Evolutionary conservation across 306 rosid species (phyloP).

Genomic region (Cucurbita argyrosperma): DNA sequence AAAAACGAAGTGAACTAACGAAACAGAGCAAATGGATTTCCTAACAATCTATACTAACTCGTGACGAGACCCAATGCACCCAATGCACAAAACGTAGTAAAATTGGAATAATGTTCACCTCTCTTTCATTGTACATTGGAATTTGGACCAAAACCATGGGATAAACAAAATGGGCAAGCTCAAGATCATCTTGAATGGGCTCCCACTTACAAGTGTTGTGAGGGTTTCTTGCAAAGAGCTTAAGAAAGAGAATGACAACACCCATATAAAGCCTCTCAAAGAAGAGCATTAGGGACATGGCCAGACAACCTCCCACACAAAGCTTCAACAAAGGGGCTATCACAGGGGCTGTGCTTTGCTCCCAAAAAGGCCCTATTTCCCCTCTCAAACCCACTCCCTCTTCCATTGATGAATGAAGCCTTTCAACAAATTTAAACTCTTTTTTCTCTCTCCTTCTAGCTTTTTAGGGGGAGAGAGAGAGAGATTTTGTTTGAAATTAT

Average conservation of each 20-base stretch:
- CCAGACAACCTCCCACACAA: conserved; percentile 38
- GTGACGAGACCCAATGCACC: too few species aligned
- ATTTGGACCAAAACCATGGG: conserved; percentile 61
- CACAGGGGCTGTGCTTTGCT: conserved; percentile 39
- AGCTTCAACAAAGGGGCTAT: conserved; percentile 48
- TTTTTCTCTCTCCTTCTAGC: too few species aligned
- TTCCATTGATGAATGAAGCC: conserved; percentile 18
- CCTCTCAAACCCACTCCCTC: conserved; percentile 6
- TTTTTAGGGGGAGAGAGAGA: too few species aligned
- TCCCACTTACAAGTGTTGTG: conserved; percentile 69
- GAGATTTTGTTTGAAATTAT: too few species aligned
- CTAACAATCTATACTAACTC: too few species aligned
- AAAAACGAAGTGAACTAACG: too few species aligned
- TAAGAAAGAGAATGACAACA: conserved; percentile 37
- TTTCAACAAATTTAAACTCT: too few species aligned
- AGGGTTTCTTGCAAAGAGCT: conserved; percentile 37
- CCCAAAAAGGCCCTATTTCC: conserved; percentile 40
- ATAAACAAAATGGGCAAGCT: conserved; percentile 43
- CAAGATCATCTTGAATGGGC: conserved; percentile 53
- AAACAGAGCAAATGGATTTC: too few species aligned
- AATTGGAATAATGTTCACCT: conserved; percentile 8
- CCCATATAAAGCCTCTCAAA: conserved; percentile 80
- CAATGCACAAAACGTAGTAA: too few species aligned
- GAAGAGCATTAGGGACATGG: conserved; percentile 68
- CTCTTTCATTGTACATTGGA: conserved; percentile 57